Conservation (phyloP, 129 eudicot genomes). For the Dittrichia graveolens region DNA sequence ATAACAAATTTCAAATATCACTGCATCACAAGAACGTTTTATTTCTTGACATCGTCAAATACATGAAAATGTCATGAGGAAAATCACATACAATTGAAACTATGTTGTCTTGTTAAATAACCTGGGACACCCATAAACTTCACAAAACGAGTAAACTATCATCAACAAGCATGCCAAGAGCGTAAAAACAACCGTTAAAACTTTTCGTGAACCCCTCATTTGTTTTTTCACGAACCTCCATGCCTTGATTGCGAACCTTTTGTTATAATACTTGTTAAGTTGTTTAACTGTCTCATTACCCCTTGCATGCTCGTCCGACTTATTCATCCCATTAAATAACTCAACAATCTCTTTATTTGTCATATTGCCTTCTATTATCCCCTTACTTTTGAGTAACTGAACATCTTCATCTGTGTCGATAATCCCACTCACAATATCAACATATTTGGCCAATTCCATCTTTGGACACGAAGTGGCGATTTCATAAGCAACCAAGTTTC, state of each 20-base stretch:
- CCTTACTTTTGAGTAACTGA: constrained; percentile 34
- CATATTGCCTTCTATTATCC: constrained; percentile 27
- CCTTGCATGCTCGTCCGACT: constrained; percentile 11
- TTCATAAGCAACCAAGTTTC: constrained; percentile 52
- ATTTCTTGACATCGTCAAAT: too few species aligned
- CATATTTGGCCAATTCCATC: constrained; percentile 24
- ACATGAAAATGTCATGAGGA: background rate
- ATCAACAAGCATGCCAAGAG: constrained; percentile 38
- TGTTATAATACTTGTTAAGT: constrained; percentile 40
- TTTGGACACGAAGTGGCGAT: constrained; percentile 14
- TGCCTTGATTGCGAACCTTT: constrained; percentile 27
- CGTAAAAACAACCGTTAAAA: constrained; percentile 29
- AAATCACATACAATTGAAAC: background rate
- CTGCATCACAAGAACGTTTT: too few species aligned
- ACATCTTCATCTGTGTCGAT: constrained; percentile 46
- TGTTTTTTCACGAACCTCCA: constrained; percentile 27
- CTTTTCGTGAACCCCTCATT: constrained; percentile 37
- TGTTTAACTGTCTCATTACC: constrained; percentile 32
- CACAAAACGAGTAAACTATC: constrained; percentile 38
- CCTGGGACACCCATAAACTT: constrained; percentile 39
- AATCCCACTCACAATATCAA: constrained; percentile 50
- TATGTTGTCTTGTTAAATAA: constrained; percentile 28
- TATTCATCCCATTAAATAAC: constrained; percentile 41
- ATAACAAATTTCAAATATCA: too few species aligned
- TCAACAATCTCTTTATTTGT: constrained; percentile 35